A percentile compares a stretch with the other conserved stretches of the same genome.
These are phyloP conservation scores for Takashimella tepidaria DNA, from an alignment of 1,284 basidiomycete species.

Conservation along the genomic window DNA sequence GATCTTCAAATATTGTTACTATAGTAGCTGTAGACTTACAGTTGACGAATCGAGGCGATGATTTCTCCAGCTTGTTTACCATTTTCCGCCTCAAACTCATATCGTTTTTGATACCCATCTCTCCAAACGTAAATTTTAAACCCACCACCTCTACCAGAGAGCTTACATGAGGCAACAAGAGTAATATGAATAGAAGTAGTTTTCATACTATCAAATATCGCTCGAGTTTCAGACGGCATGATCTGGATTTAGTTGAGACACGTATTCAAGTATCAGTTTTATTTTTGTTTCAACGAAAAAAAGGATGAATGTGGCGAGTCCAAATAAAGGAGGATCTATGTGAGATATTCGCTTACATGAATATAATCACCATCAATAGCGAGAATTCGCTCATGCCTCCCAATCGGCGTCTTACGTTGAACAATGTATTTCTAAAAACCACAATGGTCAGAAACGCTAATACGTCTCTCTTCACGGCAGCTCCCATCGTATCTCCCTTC, in stretches of 20 bases:
- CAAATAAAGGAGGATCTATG: neutral
- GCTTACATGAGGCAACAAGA: conserved; percentile 74
- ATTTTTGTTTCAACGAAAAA: no score
- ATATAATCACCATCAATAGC: conserved; percentile 95
- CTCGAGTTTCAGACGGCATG: conserved; percentile 77
- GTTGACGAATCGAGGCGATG: conserved; percentile 31
- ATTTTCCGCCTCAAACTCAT: conserved; percentile 95
- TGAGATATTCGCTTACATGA: conserved; percentile 58
- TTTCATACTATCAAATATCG: conserved; percentile 79
- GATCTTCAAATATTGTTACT: neutral
- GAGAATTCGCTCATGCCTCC: conserved; percentile 81
- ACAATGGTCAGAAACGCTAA: no score
- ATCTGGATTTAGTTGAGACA: conserved; percentile 54
- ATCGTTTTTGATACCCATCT: conserved; percentile 73
- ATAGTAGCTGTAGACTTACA: conserved; percentile 30
- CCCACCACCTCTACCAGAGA: conserved; percentile 70
- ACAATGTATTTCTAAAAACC: conserved; percentile 87
- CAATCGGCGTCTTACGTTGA: conserved; percentile 89
- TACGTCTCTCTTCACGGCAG: no score
- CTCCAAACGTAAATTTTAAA: conserved; percentile 79
- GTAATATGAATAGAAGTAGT: conserved; percentile 91
- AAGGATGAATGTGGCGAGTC: no score
- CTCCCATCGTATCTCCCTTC: no score
- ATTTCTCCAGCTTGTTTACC: conserved; percentile 60
- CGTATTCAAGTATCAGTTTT: no score